A percentile compares a stretch with the other conserved stretches of the same genome.
phyloP scores from a whole-genome alignment of 2,329 filamentous ascomycete species.

The Sphaerulina musiva region DNA sequence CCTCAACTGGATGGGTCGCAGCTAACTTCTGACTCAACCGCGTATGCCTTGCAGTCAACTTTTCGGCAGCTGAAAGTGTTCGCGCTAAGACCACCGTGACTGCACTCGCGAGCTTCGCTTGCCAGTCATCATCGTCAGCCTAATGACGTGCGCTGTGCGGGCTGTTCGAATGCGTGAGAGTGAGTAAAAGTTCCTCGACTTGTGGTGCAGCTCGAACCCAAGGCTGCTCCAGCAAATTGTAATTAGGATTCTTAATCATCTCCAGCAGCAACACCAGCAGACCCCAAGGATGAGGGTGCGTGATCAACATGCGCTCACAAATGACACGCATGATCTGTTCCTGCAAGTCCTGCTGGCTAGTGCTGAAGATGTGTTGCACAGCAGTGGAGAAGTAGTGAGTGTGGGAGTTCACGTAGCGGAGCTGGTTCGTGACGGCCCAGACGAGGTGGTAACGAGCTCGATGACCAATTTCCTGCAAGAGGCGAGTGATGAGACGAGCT shows the following conservation, averaged over 20 bases:
- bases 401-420: conserved; percentile 80
- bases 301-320: conserved; percentile 78
- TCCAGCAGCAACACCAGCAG: conserved; percentile 82
- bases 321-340: conserved; percentile 87
- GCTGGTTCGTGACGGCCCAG: conserved; percentile 79
- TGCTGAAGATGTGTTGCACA: conserved; percentile 72
- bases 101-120: conserved; percentile 7
- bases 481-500: conserved; percentile 64
- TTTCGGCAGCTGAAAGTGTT: too few species aligned
- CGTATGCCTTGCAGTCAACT: too few species aligned
- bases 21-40: too few species aligned
- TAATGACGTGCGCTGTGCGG: conserved; percentile 22
- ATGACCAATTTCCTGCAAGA: conserved; percentile 66
- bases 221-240: conserved; percentile 84
- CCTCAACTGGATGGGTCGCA: too few species aligned
- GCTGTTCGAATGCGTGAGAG: conserved; percentile 15
- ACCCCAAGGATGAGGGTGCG: conserved; percentile 93
- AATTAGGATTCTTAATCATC: conserved; percentile 83
- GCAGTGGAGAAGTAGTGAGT: conserved; percentile 90
- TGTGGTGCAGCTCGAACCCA: conserved; percentile 88
- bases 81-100: too few species aligned
- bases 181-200: conserved; percentile 45
- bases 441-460: conserved; percentile 81
- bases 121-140: conserved; percentile 7
- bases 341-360: conserved; percentile 63